These are phyloP conservation scores for Coemansia sp. DNA, from an alignment of 192 early-diverging fungal genomes.

Conservation along the genomic window DNA sequence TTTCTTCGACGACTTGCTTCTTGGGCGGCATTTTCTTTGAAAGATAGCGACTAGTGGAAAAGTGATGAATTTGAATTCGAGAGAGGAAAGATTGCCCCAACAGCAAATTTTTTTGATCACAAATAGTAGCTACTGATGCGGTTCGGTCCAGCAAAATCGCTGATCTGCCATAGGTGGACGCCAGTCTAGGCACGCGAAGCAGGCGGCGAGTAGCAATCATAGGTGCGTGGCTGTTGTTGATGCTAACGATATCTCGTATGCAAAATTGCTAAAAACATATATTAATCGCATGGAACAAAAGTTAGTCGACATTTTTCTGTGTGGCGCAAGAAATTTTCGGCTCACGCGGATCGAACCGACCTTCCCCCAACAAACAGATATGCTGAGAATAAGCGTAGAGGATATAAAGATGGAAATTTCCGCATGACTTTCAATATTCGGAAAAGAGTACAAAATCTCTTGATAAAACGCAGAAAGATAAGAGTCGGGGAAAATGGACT, in stretches of 20 bases:
- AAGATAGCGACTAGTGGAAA: background rate
- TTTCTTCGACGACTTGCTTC: conserved; percentile 74
- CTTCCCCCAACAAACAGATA: background rate
- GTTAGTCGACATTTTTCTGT: background rate
- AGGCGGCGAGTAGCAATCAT: background rate
- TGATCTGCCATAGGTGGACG: background rate
- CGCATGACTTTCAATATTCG: background rate
- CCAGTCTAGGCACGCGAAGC: background rate
- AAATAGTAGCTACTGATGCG: background rate
- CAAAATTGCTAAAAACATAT: too few species aligned
- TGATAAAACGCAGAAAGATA: background rate
- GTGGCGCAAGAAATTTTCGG: background rate
- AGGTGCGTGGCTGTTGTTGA: background rate
- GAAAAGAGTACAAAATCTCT: background rate
- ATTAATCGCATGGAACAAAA: background rate
- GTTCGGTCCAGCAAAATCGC: background rate
- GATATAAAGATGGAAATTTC: background rate
- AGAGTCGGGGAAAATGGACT: background rate
- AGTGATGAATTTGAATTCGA: conserved; percentile 2
- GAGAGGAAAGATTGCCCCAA: background rate
- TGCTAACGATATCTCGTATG: background rate
- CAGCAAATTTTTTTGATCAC: background rate
- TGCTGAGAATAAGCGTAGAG: too few species aligned
- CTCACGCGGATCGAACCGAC: background rate
- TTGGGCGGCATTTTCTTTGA: conserved; percentile 73